Conservation (phyloP, 495 filamentous ascomycete species). For the Umbilicaria muhlenbergii region DNA sequence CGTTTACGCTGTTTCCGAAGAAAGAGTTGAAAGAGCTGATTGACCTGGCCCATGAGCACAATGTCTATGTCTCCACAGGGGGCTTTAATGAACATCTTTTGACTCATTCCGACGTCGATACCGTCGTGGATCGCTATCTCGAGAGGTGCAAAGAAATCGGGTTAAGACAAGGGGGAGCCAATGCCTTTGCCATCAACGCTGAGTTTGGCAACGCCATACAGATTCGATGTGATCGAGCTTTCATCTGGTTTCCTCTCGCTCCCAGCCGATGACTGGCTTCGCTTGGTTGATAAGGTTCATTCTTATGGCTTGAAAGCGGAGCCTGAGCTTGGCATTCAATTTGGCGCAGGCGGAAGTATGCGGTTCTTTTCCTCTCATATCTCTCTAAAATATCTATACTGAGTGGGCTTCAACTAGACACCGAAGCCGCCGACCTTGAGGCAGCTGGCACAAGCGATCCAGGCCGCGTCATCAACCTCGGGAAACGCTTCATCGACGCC, state of each 20-base stretch:
- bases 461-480: slow-evolving; percentile 32
- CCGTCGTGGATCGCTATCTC: slow-evolving; percentile 36
- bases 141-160: slow-evolving; percentile 33
- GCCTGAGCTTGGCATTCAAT: slow-evolving; percentile 44
- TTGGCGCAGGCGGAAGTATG: slow-evolving; percentile 34
- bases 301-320: slow-evolving; percentile 25
- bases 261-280: too few species aligned
- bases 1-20: slow-evolving; percentile 37
- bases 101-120: slow-evolving; percentile 25
- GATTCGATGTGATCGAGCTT: slow-evolving; percentile 40
- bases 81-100: slow-evolving; percentile 43
- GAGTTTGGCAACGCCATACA: slow-evolving; percentile 1
- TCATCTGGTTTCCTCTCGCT: slow-evolving; percentile 18
- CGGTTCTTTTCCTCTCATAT: too few species aligned
- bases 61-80: slow-evolving; percentile 40
- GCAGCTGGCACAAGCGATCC: slow-evolving; percentile 37
- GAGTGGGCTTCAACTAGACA: slow-evolving; percentile 18
- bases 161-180: slow-evolving; percentile 8
- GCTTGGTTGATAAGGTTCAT: too few species aligned
- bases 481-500: slow-evolving; percentile 32
- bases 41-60: slow-evolving; percentile 37
- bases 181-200: not conserved
- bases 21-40: slow-evolving; percentile 31
- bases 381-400: too few species aligned
- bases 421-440: slow-evolving; percentile 30